Evolutionary conservation across 257 asterid species (phyloP).

Genomic region (Salvia splendens): DNA sequence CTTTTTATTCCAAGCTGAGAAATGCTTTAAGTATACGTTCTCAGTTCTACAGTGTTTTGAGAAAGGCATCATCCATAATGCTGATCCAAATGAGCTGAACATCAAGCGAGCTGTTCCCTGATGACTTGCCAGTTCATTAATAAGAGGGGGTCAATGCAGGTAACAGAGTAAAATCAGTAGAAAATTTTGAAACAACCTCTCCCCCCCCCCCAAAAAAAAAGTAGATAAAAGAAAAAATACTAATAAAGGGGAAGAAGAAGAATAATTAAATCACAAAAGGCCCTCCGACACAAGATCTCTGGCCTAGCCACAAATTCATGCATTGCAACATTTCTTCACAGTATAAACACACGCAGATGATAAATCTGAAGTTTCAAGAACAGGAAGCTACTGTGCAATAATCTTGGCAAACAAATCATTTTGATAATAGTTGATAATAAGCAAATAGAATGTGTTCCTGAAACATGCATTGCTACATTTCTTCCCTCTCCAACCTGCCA

Average conservation of each 20-base stretch:
- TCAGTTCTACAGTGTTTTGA: conserved; percentile 90
- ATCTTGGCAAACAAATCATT: conserved; percentile 25
- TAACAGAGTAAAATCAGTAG: conserved; percentile 28
- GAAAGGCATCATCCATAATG: conserved; percentile 93
- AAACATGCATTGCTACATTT: conserved; percentile 22
- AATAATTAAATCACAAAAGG: not conserved
- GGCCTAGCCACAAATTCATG: conserved; percentile 21
- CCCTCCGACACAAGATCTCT: conserved; percentile 20
- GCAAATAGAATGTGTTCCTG: conserved; percentile 19
- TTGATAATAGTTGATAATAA: conserved; percentile 22
- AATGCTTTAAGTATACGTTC: conserved; percentile 66
- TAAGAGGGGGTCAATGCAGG: conserved; percentile 42
- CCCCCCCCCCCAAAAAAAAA: not conserved
- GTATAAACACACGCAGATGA: conserved; percentile 13
- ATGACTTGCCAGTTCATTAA: conserved; percentile 60
- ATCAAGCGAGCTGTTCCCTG: conserved; percentile 99
- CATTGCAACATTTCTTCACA: not conserved
- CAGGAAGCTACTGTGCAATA: conserved; percentile 20
- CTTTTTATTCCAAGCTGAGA: conserved; percentile 61
- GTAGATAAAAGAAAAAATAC: too few relatives aligned
- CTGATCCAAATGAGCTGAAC: conserved; percentile 95
- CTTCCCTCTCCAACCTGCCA: conserved; percentile 27
- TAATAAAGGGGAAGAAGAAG: not conserved
- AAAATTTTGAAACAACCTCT: conserved; percentile 11
- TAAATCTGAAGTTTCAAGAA: conserved; percentile 16